These are phyloP conservation scores for Trametopsis cervina DNA, from an alignment of 768 basidiomycete genomes.

Conservation along the genomic window DNA sequence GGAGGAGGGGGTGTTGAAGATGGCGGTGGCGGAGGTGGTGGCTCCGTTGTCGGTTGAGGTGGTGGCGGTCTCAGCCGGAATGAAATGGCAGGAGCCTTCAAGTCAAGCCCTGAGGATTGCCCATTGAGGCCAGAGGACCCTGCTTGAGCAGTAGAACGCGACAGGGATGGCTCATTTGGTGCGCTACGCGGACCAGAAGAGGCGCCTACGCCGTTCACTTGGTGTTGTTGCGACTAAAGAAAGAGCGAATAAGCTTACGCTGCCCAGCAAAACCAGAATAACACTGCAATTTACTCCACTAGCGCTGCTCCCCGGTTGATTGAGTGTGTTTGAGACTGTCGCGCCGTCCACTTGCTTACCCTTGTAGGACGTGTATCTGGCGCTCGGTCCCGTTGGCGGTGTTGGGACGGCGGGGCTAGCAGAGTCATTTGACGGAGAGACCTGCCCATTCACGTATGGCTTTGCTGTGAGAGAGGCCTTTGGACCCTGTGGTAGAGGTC, in stretches of 20 bases:
- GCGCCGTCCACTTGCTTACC: slow-evolving; percentile 33
- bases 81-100: slow-evolving; percentile 17
- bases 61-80: slow-evolving; percentile 23
- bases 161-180: slow-evolving; percentile 10
- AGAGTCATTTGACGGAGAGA: slow-evolving; percentile 16
- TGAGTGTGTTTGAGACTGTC: slow-evolving; percentile 21
- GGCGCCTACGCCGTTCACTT: slow-evolving; percentile 12
- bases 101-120: slow-evolving; percentile 16
- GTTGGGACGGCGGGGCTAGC: slow-evolving; percentile 21
- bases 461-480: slow-evolving; percentile 31
- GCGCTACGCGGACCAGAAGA: neutral
- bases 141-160: slow-evolving; percentile 4
- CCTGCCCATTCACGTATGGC: slow-evolving; percentile 37
- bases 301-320: slow-evolving; percentile 14
- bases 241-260: slow-evolving; percentile 12
- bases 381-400: slow-evolving; percentile 27
- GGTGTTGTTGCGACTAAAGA: slow-evolving; percentile 11
- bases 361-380: slow-evolving; percentile 26
- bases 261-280: slow-evolving; percentile 9
- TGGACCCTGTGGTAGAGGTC: neutral
- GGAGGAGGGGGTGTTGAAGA: slow-evolving; percentile 22
- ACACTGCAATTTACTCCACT: slow-evolving; percentile 25
- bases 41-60: slow-evolving; percentile 31
- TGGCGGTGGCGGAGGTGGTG: slow-evolving; percentile 29
- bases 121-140: slow-evolving; percentile 15